Evolutionary conservation across 2,329 filamentous ascomycete species (phyloP).

Genomic region (Colletotrichum musae): DNA sequence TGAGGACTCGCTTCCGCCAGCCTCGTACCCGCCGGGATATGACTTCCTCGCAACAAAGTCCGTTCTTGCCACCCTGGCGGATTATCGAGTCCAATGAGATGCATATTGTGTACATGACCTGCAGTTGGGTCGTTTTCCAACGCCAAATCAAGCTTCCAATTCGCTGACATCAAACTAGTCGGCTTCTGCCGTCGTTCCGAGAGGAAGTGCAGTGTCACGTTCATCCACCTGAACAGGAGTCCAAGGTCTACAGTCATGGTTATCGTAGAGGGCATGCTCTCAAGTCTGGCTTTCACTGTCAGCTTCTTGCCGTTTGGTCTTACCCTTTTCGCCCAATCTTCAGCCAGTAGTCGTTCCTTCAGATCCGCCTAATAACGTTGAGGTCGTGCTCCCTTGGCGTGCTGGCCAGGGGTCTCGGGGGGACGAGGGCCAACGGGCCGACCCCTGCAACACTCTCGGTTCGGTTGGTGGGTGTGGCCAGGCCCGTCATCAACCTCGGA

Average conservation of each 20-base stretch:
- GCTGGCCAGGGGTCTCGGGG: slow-evolving; percentile 3
- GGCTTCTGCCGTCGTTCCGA: no score
- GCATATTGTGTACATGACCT: not conserved
- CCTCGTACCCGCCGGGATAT: not conserved
- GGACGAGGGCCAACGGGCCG: slow-evolving; percentile 25
- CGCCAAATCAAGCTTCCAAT: no score
- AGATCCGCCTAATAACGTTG: no score
- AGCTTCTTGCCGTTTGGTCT: not conserved
- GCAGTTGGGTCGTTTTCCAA: not conserved
- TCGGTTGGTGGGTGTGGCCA: no score
- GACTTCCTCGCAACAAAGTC: not conserved
- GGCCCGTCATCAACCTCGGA: no score
- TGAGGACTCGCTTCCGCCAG: not conserved
- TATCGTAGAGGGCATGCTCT: no score
- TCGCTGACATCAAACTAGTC: no score
- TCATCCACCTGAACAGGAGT: no score
- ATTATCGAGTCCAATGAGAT: not conserved
- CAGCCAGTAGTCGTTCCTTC: no score
- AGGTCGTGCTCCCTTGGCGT: slow-evolving; percentile 15
- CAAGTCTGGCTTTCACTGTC: no score
- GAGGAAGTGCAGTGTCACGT: no score
- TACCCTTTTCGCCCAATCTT: not conserved
- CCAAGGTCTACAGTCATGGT: no score
- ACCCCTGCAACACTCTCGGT: slow-evolving; percentile 20
- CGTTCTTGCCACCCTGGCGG: not conserved